Base-by-base conservation (phyloP, 306 rosid genomes). In the Cucumis melo region DNA sequence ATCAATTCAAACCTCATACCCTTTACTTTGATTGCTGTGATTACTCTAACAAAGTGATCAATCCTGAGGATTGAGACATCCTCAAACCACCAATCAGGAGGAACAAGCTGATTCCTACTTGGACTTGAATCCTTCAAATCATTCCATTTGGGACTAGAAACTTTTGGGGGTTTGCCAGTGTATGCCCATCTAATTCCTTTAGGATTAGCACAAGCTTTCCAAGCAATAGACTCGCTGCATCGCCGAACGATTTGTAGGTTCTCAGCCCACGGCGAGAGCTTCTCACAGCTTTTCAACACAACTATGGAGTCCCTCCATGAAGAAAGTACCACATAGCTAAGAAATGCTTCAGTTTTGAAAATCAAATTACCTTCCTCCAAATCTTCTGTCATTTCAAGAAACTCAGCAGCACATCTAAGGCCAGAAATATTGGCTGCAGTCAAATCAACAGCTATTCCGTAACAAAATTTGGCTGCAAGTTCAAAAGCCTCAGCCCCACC, bases 21-120 rank as follows among this genome's bases (percentile, higher is more conserved):
- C 83, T 92, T 95, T 36, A 92, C 99, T 80, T 88, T 95, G 50
- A 95, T 92, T 7, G 99, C 99, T 27, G 98, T 95, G 12, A 95
- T 85, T 65, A 95, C 99, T 78, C 97, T 86, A 34, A 95, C 92
- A 86, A 88, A 95, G 71, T 95, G 99, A 85, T 95, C 99, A 67
- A 95, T 95, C 83, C 99, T 84, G 6, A 95, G 89, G 74, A 95
- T 89, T 2, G 98, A 89, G 74, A 84, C 92, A 77, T 95, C 99
- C 82, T 95, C 99, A 78, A 92, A 95, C 99, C 99, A 95, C 99
- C 99, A 95, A 84, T 95, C 98, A 21, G 92, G 87, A 78, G 98
- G 99, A 78, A 89, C 98, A 24, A 79, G 86, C 78, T 88, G 97
- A 66, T 80, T 90, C 85, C 80, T 86, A 78, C 91, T 81, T n/a